Percentiles rank a stretch among this genome's conserved stretches.
Evolutionary conservation across 2,329 filamentous ascomycete genomes (phyloP).

Genomic region (Botrytis cinerea): DNA sequence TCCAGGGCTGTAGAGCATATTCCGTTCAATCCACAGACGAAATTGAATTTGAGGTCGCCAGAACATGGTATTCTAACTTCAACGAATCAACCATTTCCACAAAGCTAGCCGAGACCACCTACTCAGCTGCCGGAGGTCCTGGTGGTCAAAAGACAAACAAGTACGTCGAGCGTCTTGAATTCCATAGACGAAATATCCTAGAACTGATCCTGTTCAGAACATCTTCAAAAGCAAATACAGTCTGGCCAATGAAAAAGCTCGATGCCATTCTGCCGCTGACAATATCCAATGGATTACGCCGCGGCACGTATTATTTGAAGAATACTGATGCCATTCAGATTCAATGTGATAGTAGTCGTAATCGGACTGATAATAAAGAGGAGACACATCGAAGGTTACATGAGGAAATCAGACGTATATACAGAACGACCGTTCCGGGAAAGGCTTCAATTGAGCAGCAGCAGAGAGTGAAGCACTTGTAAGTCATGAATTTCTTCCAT

Average conservation of each 20-base stretch:
- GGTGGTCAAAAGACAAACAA: slow-evolving; percentile 44
- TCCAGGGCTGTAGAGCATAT: slow-evolving; percentile 29
- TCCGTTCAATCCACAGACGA: slow-evolving; percentile 31
- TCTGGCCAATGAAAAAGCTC: slow-evolving; percentile 37
- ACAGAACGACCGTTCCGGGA: slow-evolving; percentile 38
- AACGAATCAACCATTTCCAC: slow-evolving; percentile 33
- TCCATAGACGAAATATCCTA: neutral
- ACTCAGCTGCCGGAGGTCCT: slow-evolving; percentile 36
- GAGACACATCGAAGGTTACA: slow-evolving; percentile 36
- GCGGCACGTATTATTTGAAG: slow-evolving; percentile 37
- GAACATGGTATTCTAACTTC: slow-evolving; percentile 39
- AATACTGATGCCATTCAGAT: slow-evolving; percentile 39
- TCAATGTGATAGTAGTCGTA: slow-evolving; percentile 38
- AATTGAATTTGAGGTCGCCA: slow-evolving; percentile 36
- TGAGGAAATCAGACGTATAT: slow-evolving; percentile 38
- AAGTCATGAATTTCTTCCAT: slow-evolving; percentile 27
- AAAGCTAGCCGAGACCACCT: slow-evolving; percentile 37
- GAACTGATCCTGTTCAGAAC: slow-evolving; percentile 36
- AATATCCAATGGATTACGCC: slow-evolving; percentile 34
- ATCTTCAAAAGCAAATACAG: slow-evolving; percentile 40
- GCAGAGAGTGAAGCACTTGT: slow-evolving; percentile 51
- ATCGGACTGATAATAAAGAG: slow-evolving; percentile 36
- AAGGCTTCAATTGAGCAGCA: slow-evolving; percentile 52
- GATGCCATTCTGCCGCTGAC: slow-evolving; percentile 35
- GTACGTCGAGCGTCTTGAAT: slow-evolving; percentile 28